A percentile compares a stretch with the other conserved stretches of the same genome.
Evolutionary conservation across 768 basidiomycete genomes (phyloP).

Genomic region (Pholiota conissans): DNA sequence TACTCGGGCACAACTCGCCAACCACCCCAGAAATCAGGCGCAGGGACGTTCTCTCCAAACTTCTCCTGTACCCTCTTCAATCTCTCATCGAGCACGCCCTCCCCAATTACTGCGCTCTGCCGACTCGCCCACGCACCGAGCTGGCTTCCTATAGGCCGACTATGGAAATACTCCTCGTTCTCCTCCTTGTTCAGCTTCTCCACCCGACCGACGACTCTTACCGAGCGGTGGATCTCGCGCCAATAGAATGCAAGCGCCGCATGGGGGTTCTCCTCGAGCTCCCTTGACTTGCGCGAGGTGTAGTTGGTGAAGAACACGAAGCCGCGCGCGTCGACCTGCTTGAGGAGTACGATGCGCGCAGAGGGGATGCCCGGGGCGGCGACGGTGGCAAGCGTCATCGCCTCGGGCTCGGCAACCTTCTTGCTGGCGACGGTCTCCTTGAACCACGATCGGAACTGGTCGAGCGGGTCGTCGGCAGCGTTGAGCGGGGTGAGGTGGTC

Average conservation of each 20-base stretch:
- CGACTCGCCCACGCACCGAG: constrained; percentile 93
- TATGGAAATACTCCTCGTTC: constrained; percentile 80
- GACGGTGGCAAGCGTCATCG: constrained; percentile 79
- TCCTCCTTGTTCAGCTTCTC: constrained; percentile 76
- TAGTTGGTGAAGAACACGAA: constrained; percentile 99
- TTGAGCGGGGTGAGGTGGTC: constrained; percentile 63
- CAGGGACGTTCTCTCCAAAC: constrained; percentile 65
- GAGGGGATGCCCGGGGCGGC: constrained; percentile 77
- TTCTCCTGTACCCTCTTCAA: constrained; percentile 57
- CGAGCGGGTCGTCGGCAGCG: constrained; percentile 68
- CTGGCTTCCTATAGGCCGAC: constrained; percentile 79
- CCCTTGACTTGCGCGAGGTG: constrained; percentile 85
- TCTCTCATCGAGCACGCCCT: constrained; percentile 65
- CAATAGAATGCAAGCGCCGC: constrained; percentile 91
- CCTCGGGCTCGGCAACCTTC: constrained; percentile 84
- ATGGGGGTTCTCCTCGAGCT: constrained; percentile 74
- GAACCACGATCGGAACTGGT: constrained; percentile 90
- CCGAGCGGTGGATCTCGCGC: constrained; percentile 77
- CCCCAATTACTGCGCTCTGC: constrained; percentile 79
- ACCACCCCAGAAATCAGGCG: constrained; percentile 95
- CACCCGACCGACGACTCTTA: constrained; percentile 82
- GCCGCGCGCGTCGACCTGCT: constrained; percentile 83
- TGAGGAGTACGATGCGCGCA: constrained; percentile 87
- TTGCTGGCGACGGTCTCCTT: constrained; percentile 52
- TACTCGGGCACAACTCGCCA: constrained; percentile 93